These are phyloP conservation scores for Tetrastigma voinierianum DNA, from an alignment of 164 flowering plant species.

Conservation along the genomic window DNA sequence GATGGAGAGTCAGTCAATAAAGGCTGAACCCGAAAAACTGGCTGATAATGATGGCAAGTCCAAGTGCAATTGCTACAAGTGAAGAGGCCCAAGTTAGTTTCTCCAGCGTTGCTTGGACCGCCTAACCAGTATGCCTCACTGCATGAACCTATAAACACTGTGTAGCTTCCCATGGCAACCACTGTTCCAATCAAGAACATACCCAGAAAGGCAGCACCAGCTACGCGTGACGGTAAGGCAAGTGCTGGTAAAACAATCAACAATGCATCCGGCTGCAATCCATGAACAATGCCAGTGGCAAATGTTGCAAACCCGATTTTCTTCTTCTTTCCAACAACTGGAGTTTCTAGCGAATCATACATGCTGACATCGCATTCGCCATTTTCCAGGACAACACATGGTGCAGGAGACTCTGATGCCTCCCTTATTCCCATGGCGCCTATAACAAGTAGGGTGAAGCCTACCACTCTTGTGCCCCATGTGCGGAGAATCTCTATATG, in stretches of 20 bases:
- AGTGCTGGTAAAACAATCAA: slow-evolving; percentile 98
- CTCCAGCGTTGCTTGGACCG: too few relatives aligned
- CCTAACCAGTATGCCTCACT: slow-evolving; percentile 87
- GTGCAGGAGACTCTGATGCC: slow-evolving; percentile 72
- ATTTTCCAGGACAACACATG: slow-evolving; percentile 75
- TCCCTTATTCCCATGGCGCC: slow-evolving; percentile 95
- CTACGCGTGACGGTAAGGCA: slow-evolving; percentile 87
- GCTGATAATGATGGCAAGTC: slow-evolving; percentile 77
- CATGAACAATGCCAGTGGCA: slow-evolving; percentile 96
- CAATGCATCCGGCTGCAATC: slow-evolving; percentile 99
- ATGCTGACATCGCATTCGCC: slow-evolving; percentile 69
- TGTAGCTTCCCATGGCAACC: slow-evolving; percentile 93
- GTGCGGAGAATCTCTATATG: slow-evolving; percentile 83
- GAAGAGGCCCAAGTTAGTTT: slow-evolving; percentile 98
- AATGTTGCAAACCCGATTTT: slow-evolving; percentile 96
- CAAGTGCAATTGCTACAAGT: slow-evolving; percentile 83
- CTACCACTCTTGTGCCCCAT: slow-evolving; percentile 97
- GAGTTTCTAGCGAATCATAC: slow-evolving; percentile 42
- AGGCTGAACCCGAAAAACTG: slow-evolving; percentile 84
- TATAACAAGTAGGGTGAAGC: slow-evolving; percentile 77
- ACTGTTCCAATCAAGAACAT: slow-evolving; percentile 95
- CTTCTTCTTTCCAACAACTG: slow-evolving; percentile 50
- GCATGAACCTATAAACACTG: slow-evolving; percentile 87
- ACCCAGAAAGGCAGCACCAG: slow-evolving; percentile 88
- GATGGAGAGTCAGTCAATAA: slow-evolving; percentile 51